These are phyloP conservation scores for Penicillium sp. DNA, from an alignment of 2,329 filamentous ascomycete species.

Conservation along the genomic window DNA sequence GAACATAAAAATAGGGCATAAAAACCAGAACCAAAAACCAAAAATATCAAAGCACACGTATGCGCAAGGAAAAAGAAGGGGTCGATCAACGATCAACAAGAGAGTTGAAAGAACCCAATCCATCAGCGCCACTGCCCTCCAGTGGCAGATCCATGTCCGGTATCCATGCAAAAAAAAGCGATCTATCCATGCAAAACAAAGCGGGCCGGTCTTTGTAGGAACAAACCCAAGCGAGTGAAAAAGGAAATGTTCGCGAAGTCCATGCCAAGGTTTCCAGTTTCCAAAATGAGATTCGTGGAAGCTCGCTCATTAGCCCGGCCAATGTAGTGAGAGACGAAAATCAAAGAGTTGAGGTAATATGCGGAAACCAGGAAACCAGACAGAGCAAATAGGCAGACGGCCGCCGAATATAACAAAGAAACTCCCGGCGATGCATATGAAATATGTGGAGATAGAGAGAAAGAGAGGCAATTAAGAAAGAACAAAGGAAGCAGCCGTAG, in stretches of 20 bases:
- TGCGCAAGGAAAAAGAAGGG: constrained; percentile 13
- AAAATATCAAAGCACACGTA: constrained; percentile 9
- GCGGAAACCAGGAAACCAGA: background rate
- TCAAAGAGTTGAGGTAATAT: background rate
- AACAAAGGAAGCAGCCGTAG: constrained; percentile 5
- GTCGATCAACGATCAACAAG: constrained; percentile 20
- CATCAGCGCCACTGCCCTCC: constrained; percentile 25
- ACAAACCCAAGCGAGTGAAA: constrained; percentile 2
- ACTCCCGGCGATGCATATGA: constrained; percentile 34
- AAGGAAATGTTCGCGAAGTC: background rate
- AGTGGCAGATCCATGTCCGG: constrained; percentile 26
- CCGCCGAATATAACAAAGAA: constrained; percentile 27
- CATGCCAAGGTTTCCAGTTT: background rate
- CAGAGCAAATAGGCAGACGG: constrained; percentile 13
- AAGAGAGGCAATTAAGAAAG: background rate
- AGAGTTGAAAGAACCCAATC: constrained; percentile 12
- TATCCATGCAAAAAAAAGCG: constrained; percentile 24
- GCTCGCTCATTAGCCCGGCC: constrained; percentile 4
- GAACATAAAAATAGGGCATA: constrained; percentile 4
- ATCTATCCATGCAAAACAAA: constrained; percentile 21
- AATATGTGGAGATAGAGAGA: constrained; percentile 10
- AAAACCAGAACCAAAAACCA: background rate
- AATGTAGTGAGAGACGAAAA: background rate
- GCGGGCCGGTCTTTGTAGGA: constrained; percentile 2
- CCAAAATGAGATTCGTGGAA: background rate